Evolutionary conservation across 139 green algal species (phyloP), one percentile per base, ranked within the genome.

Genomic region (Protoeuglena noctilucae): DNA sequence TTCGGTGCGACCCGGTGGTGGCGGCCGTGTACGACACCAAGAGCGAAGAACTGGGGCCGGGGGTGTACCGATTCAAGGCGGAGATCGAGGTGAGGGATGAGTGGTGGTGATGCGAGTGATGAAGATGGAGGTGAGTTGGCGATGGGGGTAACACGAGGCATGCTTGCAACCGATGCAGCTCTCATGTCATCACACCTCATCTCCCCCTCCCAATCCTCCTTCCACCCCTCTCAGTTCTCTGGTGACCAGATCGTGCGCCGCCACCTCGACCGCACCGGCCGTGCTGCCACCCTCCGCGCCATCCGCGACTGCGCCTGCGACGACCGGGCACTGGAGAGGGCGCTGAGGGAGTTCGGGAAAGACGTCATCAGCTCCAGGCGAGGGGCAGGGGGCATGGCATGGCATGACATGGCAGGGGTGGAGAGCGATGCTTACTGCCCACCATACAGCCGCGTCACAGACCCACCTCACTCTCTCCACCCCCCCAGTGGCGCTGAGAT

Each of bases 31-130:
- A 78, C 45, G 80, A 92, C 69, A 73, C 75, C 29, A 93, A 87
- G 71, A 84, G 58, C 39, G 86, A 95, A 63, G 84, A 93, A 64
- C 71, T 95, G 6, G 86, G 84, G 0, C 73, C 83, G 4, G 69
- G 72, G 27, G 67, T 84, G 28, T 91, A 72, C 67, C 69, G 81
- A 19, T 92, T 88, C 67, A 83, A 89, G 57, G 74, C 79, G 1
- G 84, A 89, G 68, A 76, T 92, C 34, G 65, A 56, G n/a, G n/a
- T n/a, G 12, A 16, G 48, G 24, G 48, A 53, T 12, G 12, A 29
- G 24, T 14, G 12, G 48, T 12, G 12, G 24, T n/a, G n/a, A n/a
- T n/a, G n/a, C n/a, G n/a, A n/a, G 63, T 64, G 62, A 69, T 7
- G 78, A 68, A 48, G 40, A 74, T 40, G 65, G 65, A 17, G 64